Conservation (phyloP, 2,329 filamentous ascomycete species). For the Diplodia corticola region DNA sequence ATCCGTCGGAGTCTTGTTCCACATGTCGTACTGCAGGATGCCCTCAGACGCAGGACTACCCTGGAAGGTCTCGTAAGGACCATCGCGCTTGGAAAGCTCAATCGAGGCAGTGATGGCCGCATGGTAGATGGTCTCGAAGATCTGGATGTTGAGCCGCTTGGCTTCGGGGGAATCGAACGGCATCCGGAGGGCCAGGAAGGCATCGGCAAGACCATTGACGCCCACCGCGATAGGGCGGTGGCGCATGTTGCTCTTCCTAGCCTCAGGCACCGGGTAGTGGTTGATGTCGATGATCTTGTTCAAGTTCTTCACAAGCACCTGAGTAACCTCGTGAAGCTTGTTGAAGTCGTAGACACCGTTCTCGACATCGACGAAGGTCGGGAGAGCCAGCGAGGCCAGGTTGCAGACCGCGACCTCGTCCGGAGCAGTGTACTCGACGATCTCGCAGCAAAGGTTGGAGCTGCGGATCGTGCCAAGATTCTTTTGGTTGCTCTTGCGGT, state of each 20-base stretch:
- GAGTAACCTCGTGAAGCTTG: constrained; percentile 91
- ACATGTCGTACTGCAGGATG: constrained; percentile 98
- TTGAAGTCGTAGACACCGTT: constrained; percentile 89
- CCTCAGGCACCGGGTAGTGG: constrained; percentile 95
- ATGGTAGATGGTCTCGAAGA: constrained; percentile 99
- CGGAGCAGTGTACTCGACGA: constrained; percentile 93
- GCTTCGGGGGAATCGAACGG: constrained; percentile 97
- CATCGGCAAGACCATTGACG: constrained; percentile 96
- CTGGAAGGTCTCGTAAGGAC: constrained; percentile 85
- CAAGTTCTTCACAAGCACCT: constrained; percentile 90
- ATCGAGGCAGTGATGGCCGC: constrained; percentile 86
- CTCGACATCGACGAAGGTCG: constrained; percentile 84
- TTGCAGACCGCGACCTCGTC: constrained; percentile 99
- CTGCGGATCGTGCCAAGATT: constrained; percentile 97
- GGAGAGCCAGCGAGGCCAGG: constrained; percentile 88
- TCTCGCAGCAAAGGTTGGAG: constrained; percentile 98
- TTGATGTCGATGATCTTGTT: constrained; percentile 99
- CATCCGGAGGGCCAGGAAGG: constrained; percentile 93
- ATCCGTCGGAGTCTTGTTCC: constrained; percentile 88
- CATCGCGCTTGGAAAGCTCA: constrained; percentile 79
- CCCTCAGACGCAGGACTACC: constrained; percentile 94
- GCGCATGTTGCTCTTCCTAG: constrained; percentile 93
- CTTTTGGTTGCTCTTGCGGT: constrained; percentile 99
- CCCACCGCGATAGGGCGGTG: constrained; percentile 94
- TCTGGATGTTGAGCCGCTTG: constrained; percentile 91